These are phyloP conservation scores for Chenopodium suecicum DNA, from an alignment of 148 eudicot genomes.

Conservation along the genomic window DNA sequence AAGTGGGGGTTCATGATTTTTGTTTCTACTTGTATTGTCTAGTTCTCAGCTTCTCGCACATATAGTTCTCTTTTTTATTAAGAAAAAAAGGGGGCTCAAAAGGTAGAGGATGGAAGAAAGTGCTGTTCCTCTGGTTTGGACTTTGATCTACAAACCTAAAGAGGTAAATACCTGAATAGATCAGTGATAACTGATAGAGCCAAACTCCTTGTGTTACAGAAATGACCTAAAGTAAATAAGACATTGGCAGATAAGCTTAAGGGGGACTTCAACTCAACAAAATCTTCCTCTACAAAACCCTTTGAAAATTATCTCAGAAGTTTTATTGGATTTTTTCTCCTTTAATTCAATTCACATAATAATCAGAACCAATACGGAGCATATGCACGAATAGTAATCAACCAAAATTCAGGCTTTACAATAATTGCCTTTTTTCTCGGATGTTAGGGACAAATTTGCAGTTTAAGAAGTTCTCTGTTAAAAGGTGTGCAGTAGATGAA, in stretches of 20 bases:
- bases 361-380: too few species aligned
- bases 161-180: not conserved
- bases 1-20: too few species aligned
- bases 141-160: not conserved
- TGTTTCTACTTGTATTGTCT: not conserved
- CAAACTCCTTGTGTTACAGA: not conserved
- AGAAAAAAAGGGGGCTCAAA: not conserved
- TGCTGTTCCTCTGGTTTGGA: not conserved
- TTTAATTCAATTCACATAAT: too few species aligned
- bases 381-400: too few species aligned
- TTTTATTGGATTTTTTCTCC: too few species aligned
- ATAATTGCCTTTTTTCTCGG: not conserved
- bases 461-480: not conserved
- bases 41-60: too few species aligned
- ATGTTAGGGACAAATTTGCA: not conserved
- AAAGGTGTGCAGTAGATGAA: not conserved
- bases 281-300: not conserved
- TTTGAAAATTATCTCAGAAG: too few species aligned
- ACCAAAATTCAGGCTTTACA: not conserved
- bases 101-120: not conserved
- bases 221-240: not conserved
- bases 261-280: not conserved
- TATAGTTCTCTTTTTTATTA: too few species aligned
- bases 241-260: not conserved
- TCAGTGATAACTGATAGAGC: too few species aligned